Conservation (phyloP, 2,329 filamentous ascomycete genomes). For the Botryotinia globosa region DNA sequence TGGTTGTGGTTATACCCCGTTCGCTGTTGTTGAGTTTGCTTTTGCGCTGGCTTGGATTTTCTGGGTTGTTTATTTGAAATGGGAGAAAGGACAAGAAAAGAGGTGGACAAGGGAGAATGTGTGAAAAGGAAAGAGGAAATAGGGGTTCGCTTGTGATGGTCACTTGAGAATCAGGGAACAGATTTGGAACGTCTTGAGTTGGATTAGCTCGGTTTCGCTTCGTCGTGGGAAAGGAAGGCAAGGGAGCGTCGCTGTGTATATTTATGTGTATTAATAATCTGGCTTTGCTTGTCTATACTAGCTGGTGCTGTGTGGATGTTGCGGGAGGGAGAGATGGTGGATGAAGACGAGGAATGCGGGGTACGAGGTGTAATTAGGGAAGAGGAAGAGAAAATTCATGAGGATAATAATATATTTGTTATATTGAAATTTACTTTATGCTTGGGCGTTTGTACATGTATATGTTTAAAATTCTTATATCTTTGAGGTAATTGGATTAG, state of each 20-base stretch:
- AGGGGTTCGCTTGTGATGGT: not conserved
- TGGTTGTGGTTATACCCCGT: constrained; percentile 10
- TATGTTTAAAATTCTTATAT: not conserved
- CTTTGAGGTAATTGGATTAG: rapidly evolving
- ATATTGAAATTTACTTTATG: not conserved
- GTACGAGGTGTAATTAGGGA: not conserved
- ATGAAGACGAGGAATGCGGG: not conserved
- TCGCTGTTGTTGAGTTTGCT: not conserved
- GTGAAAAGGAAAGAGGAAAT: not conserved
- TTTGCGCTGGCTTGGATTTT: not conserved
- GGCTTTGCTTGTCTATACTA: not conserved
- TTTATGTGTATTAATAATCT: not conserved
- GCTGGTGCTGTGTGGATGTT: not conserved
- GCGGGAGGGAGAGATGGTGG: not conserved
- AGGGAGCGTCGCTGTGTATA: not conserved
- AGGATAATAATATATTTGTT: not conserved
- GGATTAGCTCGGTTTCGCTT: not conserved
- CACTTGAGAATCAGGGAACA: not conserved
- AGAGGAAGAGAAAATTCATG: not conserved
- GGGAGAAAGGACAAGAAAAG: not conserved
- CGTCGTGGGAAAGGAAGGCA: not conserved
- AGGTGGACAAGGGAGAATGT: not conserved
- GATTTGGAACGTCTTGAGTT: not conserved
- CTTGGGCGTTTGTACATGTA: not conserved
- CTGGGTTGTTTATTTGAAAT: not conserved